Evolutionary conservation across 2,329 filamentous ascomycete genomes (phyloP).

Genomic region (Fusarium praegraminearum): DNA sequence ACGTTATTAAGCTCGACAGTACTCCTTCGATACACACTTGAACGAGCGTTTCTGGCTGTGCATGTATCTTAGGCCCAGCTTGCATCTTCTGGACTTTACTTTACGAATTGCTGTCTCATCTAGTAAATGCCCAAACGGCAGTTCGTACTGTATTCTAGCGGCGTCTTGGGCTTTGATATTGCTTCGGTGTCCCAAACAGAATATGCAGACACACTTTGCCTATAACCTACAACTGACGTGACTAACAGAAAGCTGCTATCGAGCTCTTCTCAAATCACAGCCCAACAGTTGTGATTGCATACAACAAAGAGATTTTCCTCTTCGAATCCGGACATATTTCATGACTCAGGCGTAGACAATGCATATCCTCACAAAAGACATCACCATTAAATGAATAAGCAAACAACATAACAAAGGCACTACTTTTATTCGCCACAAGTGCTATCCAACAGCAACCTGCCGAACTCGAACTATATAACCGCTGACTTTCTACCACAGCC

Average conservation of each 20-base stretch:
- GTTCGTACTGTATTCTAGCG: no score
- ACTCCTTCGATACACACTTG: no score
- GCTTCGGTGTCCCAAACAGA: no score
- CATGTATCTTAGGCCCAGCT: no score
- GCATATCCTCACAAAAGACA: background rate
- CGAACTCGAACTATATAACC: constrained; percentile 31
- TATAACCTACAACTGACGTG: constrained; percentile 30
- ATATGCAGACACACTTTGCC: no score
- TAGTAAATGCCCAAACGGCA: no score
- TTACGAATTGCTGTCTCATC: no score
- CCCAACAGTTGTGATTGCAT: background rate
- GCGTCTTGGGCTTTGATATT: no score
- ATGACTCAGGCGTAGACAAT: background rate
- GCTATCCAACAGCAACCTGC: constrained; percentile 45
- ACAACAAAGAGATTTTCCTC: no score
- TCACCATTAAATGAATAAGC: background rate
- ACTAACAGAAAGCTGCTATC: background rate
- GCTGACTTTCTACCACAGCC: constrained; percentile 17
- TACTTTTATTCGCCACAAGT: constrained; percentile 47
- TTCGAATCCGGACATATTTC: background rate
- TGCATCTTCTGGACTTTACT: no score
- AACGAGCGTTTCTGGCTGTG: no score
- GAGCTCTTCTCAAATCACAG: background rate
- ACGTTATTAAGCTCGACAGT: no score
- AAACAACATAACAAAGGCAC: constrained; percentile 44